These are phyloP conservation scores for Datisca glomerata DNA, from an alignment of 306 rosid species.

Conservation along the genomic window DNA sequence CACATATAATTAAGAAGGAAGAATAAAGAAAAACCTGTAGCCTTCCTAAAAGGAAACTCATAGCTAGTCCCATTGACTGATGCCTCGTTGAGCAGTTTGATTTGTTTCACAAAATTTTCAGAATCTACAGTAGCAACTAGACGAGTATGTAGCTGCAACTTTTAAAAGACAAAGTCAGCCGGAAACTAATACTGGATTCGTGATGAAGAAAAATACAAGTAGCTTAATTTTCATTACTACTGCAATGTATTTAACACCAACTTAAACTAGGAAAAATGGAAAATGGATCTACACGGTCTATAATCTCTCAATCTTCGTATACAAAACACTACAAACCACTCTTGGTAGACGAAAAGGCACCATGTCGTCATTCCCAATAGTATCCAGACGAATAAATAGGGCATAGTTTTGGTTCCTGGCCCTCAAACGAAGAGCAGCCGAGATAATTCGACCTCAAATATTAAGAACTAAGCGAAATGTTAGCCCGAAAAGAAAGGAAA, in stretches of 20 bases:
- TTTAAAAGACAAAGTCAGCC: neutral
- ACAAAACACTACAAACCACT: no score
- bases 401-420: no score
- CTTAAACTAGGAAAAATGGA: neutral
- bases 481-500: neutral
- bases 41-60: conserved; percentile 80
- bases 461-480: neutral
- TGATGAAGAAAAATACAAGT: neutral
- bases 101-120: conserved; percentile 47
- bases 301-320: no score
- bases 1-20: neutral
- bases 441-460: neutral
- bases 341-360: no score
- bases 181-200: neutral
- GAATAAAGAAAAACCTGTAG: conserved; percentile 47
- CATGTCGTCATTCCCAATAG: no score
- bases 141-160: conserved; percentile 52
- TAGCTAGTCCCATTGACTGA: conserved; percentile 26
- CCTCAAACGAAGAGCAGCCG: neutral
- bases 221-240: neutral
- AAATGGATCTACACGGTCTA: no score
- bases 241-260: neutral
- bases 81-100: conserved; percentile 44
- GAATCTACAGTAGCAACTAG: conserved; percentile 63
- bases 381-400: no score